Conservation (phyloP, 2,329 filamentous ascomycete genomes). For the Fusarium abutilonis region DNA sequence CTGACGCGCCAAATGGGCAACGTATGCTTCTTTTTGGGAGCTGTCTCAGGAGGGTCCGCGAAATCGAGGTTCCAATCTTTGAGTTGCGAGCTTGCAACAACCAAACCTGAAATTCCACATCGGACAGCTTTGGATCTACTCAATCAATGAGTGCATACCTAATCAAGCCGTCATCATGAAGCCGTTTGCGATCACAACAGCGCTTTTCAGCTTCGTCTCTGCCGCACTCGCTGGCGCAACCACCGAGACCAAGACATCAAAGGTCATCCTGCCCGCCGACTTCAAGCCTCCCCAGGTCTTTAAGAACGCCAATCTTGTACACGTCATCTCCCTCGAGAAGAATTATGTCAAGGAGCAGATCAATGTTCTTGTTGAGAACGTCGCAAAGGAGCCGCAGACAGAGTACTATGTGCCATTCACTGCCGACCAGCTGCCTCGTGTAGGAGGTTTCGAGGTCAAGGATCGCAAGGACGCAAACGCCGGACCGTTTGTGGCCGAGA, state of each 20-base stretch:
- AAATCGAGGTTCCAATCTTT: conserved; percentile 38
- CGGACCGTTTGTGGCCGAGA: conserved; percentile 74
- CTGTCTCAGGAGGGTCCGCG: conserved; percentile 43
- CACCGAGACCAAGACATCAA: conserved; percentile 60
- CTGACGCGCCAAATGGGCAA: conserved; percentile 49
- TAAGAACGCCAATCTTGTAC: conserved; percentile 91
- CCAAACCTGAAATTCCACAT: conserved; percentile 22
- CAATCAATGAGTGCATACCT: conserved; percentile 49
- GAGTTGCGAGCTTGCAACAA: conserved; percentile 37
- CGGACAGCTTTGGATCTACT: conserved; percentile 40
- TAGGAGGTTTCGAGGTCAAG: conserved; percentile 90
- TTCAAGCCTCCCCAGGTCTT: conserved; percentile 92
- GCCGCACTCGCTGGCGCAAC: conserved; percentile 54
- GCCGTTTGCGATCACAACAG: conserved; percentile 62
- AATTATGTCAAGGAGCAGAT: conserved; percentile 88
- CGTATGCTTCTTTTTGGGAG: conserved; percentile 52
- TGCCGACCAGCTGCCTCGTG: conserved; percentile 74
- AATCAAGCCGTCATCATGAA: conserved; percentile 52
- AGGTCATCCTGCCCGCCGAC: conserved; percentile 67
- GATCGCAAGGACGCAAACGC: conserved; percentile 83
- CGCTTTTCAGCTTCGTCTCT: conserved; percentile 67
- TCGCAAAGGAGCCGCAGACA: conserved; percentile 78
- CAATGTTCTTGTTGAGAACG: conserved; percentile 94
- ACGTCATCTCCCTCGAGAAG: conserved; percentile 92
- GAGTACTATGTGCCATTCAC: conserved; percentile 94